Evolutionary conservation across 2,329 filamentous ascomycete species (phyloP), one percentile per base, ranked within the genome.

Genomic region (Domatiomyces globalis): DNA sequence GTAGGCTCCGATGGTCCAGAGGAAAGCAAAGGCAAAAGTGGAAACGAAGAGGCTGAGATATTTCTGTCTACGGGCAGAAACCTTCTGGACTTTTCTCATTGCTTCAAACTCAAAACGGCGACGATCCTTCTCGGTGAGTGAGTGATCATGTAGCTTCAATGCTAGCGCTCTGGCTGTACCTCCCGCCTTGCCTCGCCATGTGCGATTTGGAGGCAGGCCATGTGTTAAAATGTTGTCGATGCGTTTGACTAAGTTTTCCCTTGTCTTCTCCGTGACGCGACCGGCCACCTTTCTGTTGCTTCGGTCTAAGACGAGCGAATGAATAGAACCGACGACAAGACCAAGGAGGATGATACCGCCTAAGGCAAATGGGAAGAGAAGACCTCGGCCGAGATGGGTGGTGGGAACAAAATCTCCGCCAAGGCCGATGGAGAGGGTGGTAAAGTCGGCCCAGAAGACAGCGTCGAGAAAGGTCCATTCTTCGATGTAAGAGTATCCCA

Each of bases 391-490:
- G 2, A 72, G 60, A 52, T 73, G 69, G 0, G 74, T 78, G 17
- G 60, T 63, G 1, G 76, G 76, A 2, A 69, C 66, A 53, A 70
- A 74, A 51, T 73, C 67, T 19, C 74, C 76, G 10, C 76, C 76
- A 12, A 78, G 66, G 3, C 76, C 76, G 5, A 79, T 69, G 0
- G 76, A 79, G 2, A 79, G 67, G 1, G 78, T 62, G 0, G 76
- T 79, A 45, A 76, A 75, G 55, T 78, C 71, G 1, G 75, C 73
- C 69, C 73, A 79, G 57, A 75, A 80, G 0, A 79, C 69, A 1
- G 71, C 71, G 56, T 78, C 73, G 0, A 78, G 63, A 54, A 70
- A 78, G 33, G 66, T 63, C 76, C 76, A 79, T 12, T 65, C 68
- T 59, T 78, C 75, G 36, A 77, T 63, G 12, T 62, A 58, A 4